Evolutionary conservation across 1,284 basidiomycete genomes (phyloP).

Genomic region (Ceratobasidium theobromae): DNA sequence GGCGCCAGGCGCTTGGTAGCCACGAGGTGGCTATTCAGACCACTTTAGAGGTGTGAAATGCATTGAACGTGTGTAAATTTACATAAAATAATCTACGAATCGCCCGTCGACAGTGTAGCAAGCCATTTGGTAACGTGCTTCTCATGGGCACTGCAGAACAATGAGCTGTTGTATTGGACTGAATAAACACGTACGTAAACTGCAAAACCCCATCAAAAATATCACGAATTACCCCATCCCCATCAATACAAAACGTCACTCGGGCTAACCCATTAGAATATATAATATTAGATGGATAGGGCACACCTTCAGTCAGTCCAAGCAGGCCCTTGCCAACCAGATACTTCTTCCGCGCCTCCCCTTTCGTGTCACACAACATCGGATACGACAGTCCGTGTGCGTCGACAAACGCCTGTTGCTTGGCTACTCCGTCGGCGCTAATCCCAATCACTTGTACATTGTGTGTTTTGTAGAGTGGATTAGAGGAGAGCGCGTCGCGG

Average conservation of each 20-base stretch:
- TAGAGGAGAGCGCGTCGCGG: conserved; percentile 68
- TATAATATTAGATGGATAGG: no score
- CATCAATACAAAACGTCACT: conserved; percentile 73
- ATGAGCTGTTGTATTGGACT: not conserved
- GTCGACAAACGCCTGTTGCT: conserved; percentile 71
- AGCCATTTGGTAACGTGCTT: conserved; percentile 26
- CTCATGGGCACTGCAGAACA: conserved; percentile 14
- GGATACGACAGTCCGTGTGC: conserved; percentile 74
- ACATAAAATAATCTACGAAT: no score
- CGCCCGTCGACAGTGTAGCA: conserved; percentile 2
- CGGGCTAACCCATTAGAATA: no score
- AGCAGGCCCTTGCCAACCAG: conserved; percentile 63
- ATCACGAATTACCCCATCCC: conserved; percentile 62
- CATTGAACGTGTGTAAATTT: no score
- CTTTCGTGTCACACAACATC: conserved; percentile 67
- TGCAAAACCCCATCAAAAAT: conserved; percentile 58
- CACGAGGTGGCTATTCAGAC: not conserved
- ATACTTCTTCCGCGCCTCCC: conserved; percentile 63
- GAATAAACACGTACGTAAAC: conserved; percentile 43
- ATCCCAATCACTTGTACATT: conserved; percentile 69
- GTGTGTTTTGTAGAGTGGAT: conserved; percentile 63
- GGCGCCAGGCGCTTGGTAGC: not conserved
- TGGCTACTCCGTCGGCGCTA: conserved; percentile 65
- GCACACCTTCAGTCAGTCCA: conserved; percentile 55
- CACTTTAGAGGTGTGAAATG: no score